A percentile compares a stretch with the other conserved stretches of the same genome.
Conservation (phyloP, 2,329 filamentous ascomycete genomes). For the Sporothrix euskadiensis region DNA sequence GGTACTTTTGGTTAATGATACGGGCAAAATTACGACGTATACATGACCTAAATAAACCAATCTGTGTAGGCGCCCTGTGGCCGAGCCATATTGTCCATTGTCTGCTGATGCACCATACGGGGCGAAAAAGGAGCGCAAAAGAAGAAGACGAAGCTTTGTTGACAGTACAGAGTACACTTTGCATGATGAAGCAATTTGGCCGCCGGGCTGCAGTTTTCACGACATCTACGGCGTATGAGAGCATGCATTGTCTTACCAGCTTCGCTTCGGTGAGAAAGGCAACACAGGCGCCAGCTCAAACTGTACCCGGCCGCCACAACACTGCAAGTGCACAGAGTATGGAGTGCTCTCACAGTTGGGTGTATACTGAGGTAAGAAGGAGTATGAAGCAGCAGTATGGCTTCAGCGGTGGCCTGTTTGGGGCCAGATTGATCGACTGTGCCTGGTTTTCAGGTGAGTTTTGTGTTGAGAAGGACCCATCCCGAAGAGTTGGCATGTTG, state of each 20-base stretch:
- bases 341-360: background rate
- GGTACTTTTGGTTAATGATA: too few species aligned
- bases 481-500: background rate
- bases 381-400: background rate
- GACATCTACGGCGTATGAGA: background rate
- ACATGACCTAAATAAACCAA: background rate
- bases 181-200: background rate
- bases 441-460: slow-evolving; percentile 2
- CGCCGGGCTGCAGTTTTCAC: background rate
- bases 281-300: slow-evolving; percentile 10
- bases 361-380: background rate
- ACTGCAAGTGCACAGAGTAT: background rate
- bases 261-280: background rate
- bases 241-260: slow-evolving; percentile 5
- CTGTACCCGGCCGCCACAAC: background rate
- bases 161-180: background rate
- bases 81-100: background rate
- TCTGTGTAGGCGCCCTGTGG: slow-evolving; percentile 18
- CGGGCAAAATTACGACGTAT: too few species aligned
- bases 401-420: slow-evolving; percentile 13
- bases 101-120: background rate
- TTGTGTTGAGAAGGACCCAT: background rate
- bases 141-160: background rate
- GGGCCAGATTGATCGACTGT: slow-evolving; percentile 13
- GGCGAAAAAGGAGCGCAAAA: background rate